Conservation (phyloP, 108 stramenopile genomes). For the Cylindrotheca closterium region DNA sequence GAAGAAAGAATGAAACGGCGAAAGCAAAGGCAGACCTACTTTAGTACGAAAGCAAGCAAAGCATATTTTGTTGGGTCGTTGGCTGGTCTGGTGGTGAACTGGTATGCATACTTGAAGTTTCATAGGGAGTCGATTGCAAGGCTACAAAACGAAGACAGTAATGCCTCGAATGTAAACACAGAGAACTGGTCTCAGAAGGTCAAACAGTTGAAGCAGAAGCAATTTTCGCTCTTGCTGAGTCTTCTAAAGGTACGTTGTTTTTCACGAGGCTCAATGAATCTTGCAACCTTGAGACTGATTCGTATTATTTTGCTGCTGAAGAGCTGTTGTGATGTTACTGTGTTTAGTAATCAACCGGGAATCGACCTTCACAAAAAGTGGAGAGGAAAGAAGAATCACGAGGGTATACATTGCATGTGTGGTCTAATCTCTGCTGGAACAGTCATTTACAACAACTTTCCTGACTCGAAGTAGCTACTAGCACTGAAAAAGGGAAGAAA, state of each 20-base stretch:
- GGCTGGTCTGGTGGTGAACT: constrained; percentile 56
- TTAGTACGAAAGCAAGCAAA: constrained; percentile 51
- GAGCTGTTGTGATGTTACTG: constrained; percentile 69
- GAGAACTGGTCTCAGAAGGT: too few species aligned
- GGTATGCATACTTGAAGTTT: constrained; percentile 34
- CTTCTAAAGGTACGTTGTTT: constrained; percentile 49
- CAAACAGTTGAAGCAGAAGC: constrained; percentile 42
- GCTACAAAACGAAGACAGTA: constrained; percentile 8
- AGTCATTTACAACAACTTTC: constrained; percentile 82
- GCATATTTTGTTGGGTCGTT: constrained; percentile 70
- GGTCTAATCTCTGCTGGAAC: constrained; percentile 77
- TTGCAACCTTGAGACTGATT: not conserved
- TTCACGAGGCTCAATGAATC: too few species aligned
- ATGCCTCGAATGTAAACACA: constrained; percentile 17
- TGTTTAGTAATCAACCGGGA: constrained; percentile 86
- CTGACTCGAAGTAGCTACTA: constrained; percentile 30
- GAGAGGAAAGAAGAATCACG: constrained; percentile 79
- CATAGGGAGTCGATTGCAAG: constrained; percentile 22
- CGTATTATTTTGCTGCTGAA: not conserved
- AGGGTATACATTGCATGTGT: constrained; percentile 73
- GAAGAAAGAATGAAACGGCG: constrained; percentile 22
- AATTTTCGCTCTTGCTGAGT: constrained; percentile 60
- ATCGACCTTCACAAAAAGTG: constrained; percentile 70
- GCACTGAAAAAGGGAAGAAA: not conserved
- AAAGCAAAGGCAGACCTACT: constrained; percentile 15